Conservation (phyloP, 2,329 filamentous ascomycete species). For the Fusarium virguliforme region DNA sequence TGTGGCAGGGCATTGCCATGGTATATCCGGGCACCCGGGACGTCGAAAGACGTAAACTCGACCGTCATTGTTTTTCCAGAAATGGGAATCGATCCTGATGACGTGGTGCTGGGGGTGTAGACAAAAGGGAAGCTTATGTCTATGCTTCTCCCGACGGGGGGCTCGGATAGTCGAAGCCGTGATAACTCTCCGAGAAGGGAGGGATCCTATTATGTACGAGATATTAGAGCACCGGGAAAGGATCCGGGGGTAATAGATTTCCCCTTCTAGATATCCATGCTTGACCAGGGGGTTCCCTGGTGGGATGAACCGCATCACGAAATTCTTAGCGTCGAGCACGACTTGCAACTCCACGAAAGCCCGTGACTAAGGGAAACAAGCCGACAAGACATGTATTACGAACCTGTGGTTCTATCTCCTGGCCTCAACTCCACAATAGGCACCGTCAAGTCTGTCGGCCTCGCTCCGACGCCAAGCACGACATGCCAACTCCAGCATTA, state of each 20-base stretch:
- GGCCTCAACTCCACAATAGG: background rate
- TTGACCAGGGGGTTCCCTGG: background rate
- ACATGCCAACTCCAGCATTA: constrained; percentile 20
- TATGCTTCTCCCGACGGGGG: constrained; percentile 5
- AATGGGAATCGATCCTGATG: background rate
- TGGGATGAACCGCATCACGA: constrained; percentile 20
- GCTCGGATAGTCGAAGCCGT: constrained; percentile 4
- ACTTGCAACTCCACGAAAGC: constrained; percentile 5
- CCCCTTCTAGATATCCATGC: background rate
- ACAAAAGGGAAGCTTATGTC: constrained; percentile 1
- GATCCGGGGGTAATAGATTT: background rate
- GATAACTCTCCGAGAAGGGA: background rate
- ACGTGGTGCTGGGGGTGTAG: background rate
- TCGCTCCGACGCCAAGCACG: constrained; percentile 18
- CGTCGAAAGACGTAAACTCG: constrained; percentile 21
- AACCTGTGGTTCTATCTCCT: constrained; percentile 4
- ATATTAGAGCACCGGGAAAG: background rate
- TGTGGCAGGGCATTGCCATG: constrained; percentile 24
- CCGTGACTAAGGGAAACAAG: background rate
- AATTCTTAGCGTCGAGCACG: constrained; percentile 26
- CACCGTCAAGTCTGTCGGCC: constrained; percentile 1
- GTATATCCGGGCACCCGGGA: constrained; percentile 31
- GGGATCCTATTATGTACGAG: background rate
- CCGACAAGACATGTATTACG: background rate
- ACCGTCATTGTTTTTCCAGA: background rate